Evolutionary conservation across 148 eudicot genomes (phyloP).

Genomic region (Rhododendron henanense): DNA sequence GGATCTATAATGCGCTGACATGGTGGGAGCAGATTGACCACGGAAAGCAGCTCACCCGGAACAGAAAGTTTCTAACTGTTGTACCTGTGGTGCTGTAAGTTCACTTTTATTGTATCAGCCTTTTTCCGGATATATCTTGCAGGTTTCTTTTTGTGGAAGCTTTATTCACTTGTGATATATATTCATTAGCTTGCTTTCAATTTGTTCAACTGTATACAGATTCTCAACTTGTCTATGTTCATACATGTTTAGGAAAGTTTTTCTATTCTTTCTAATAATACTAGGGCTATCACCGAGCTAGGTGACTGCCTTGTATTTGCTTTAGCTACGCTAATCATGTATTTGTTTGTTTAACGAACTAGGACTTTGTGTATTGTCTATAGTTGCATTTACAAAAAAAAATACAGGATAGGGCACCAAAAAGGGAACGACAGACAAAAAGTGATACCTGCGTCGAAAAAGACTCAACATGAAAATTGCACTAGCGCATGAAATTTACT

Average conservation of each 20-base stretch:
- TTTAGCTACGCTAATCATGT: neutral
- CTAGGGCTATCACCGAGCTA: neutral
- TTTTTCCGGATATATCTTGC: neutral
- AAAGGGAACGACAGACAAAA: neutral
- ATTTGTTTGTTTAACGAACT: neutral
- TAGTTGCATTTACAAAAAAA: neutral
- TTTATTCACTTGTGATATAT: neutral
- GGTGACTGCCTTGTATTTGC: neutral
- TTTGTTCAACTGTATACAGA: neutral
- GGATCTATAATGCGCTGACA: conserved; percentile 80
- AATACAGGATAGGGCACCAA: neutral
- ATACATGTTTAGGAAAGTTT: neutral
- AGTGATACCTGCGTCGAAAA: neutral
- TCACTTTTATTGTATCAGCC: conserved; percentile 1
- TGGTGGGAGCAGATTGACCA: conserved; percentile 96
- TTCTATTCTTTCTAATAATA: neutral
- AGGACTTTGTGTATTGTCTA: neutral
- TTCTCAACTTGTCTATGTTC: neutral
- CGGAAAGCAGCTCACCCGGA: conserved; percentile 92
- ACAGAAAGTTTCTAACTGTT: conserved; percentile 83
- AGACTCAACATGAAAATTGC: neutral
- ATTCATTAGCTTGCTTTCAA: neutral
- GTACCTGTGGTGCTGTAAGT: conserved; percentile 93
- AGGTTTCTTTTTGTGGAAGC: neutral
- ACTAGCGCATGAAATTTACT: neutral